Base-by-base conservation (phyloP, 2,329 filamentous ascomycete species). In the Myrmaecium sp. region DNA sequence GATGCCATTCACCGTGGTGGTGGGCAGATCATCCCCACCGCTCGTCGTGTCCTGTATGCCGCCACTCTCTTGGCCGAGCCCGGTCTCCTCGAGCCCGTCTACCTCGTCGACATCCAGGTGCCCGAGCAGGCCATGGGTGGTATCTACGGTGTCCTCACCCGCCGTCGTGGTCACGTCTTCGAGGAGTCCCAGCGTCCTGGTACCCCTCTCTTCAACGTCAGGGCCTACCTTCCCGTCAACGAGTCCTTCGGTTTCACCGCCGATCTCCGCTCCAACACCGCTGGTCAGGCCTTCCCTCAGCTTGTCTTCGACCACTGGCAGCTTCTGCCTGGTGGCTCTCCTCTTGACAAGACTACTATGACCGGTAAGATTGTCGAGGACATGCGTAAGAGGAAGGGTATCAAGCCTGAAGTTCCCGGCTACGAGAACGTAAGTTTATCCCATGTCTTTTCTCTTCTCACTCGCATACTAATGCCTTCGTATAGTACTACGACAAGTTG, bases 1-100 rank as follows among this genome's bases (percentile, higher is more conserved):
- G 89, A 98, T 77, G 84, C 89, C 50, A 98, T 98, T 48, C 89
- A 98, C 66, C 84, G 89, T 78, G 89, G 89, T 73, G 84, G 81
- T 73, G 89, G 89, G 58, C 89, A 98, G 67, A 70, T 98, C 62
- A 98, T 98, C 57, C 89, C 89, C 46, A 95, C 89, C 51, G 71
- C 89, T 48, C 83, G 89, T 66, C 89, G 89, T 77, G 89, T 93
- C 49, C 69, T 98, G 51, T 95, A 92, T 66, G 89, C 89, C 51
- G 69, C 89, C 43, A 63, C 81, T 41, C 78, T 98, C 41, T 72
- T 98, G 46, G 84, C 89, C 49, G 73, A 92, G 45, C 89, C 89
- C 42, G 74, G 72, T 60, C 74, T 98, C 38, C 75, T 83, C 48
- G 89, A 98, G 73, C 89, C 89, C 53, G 80, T 98, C 63, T 98